Evolutionary conservation across 805 yeast genomes (phyloP), one percentile per base, ranked within the genome.

Genomic region (Grigorovia humatica): DNA sequence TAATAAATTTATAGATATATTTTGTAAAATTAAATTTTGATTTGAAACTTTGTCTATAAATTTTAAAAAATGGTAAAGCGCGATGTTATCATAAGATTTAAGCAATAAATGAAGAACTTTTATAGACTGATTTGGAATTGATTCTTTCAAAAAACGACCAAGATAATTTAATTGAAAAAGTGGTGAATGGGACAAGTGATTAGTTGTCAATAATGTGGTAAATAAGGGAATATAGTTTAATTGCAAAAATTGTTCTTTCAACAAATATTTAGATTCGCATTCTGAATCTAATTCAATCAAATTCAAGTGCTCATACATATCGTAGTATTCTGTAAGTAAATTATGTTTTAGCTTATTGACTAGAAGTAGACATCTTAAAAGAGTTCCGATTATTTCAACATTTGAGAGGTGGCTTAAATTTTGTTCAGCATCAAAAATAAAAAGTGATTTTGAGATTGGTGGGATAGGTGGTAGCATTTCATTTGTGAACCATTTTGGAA

Each of bases 11-110:
- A 70, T 58, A 17, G 68, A 65, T 4, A 62, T 48, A 20, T 50
- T 53, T 49, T 72, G 74, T 43, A 76, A 48, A 3, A 54, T 55
- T 46, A 74, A 51, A 53, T 72, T 74, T 17, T 59, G 63, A 9
- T 59, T 49, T 29, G 76, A 68, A 9, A 69, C 52, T 17, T 59
- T 58, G 13, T 59, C 57, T 11, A 68, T 62, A 40, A 71, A 70
- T 50, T 67, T 70, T 17, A 75, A 53, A 0, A 72, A 46, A 53
- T 65, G 67, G 50, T 62, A 69, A 15, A 70, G 51, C 1, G 71
- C 66, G 38, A 70, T 58, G 44, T 71, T 61, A 13, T 73, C 73
- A 57, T 73, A 70, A 0, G 68, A 49, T 5, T 64, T 52, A 23
- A 74, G 58, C 3, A 74, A 51, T 51, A 70, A 57, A 23, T 73